These are phyloP conservation scores for Serpula lacrymans DNA, from an alignment of 768 basidiomycete genomes.

Conservation along the genomic window DNA sequence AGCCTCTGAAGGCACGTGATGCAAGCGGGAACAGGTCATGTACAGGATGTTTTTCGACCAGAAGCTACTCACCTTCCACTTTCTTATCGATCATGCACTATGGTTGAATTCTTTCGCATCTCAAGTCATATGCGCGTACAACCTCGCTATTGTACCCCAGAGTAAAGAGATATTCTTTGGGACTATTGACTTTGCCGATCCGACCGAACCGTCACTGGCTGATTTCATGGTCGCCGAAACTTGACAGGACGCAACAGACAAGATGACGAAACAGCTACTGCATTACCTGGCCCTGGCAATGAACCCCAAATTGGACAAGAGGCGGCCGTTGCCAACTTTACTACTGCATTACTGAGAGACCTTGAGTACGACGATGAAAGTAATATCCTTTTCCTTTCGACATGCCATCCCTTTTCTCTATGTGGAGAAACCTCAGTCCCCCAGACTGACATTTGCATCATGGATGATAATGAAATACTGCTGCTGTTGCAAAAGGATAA, in stretches of 20 bases:
- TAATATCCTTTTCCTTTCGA: constrained; percentile 17
- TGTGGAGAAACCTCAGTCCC: constrained; percentile 17
- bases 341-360: constrained; percentile 12
- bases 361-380: constrained; percentile 16
- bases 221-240: constrained; percentile 15
- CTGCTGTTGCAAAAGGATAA: constrained; percentile 22
- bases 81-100: too few species aligned
- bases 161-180: constrained; percentile 19
- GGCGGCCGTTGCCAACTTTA: constrained; percentile 22
- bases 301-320: constrained; percentile 19
- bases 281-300: constrained; percentile 20
- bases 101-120: too few species aligned
- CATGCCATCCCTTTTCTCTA: constrained; percentile 16
- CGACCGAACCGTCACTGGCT: constrained; percentile 9
- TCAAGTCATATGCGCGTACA: too few species aligned
- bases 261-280: constrained; percentile 14
- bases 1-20: too few species aligned
- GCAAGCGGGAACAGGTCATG: too few species aligned
- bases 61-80: too few species aligned
- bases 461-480: constrained; percentile 19
- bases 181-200: constrained; percentile 11
- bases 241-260: constrained; percentile 17
- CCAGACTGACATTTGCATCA: constrained; percentile 20
- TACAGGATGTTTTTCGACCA: too few species aligned
- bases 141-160: constrained; percentile 12